phyloP scores from a whole-genome alignment of 2,329 filamentous ascomycete species.

The Chrysoporthe deuterocubensis region DNA sequence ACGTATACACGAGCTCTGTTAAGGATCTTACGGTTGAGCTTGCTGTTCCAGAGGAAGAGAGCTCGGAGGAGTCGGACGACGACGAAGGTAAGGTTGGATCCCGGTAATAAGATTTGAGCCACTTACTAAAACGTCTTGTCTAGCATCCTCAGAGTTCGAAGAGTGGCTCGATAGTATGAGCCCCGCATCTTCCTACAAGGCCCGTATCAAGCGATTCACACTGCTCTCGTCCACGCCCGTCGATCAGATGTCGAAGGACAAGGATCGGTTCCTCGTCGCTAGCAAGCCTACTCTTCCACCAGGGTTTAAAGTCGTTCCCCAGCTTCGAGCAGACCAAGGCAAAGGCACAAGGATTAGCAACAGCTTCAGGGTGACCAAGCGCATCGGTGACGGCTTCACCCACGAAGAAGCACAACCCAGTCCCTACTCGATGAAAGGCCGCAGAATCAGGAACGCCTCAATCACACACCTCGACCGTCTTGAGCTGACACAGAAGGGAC shows the following conservation, averaged over 20 bases:
- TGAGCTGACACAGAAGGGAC: constrained; percentile 31
- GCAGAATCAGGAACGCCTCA: constrained; percentile 9
- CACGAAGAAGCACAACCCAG: constrained; percentile 19
- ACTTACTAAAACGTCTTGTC: not conserved
- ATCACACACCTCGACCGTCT: constrained; percentile 27
- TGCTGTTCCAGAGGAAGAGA: not conserved
- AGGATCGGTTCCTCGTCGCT: constrained; percentile 19
- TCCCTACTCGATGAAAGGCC: constrained; percentile 10
- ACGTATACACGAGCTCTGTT: not conserved
- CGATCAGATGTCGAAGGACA: constrained; percentile 18
- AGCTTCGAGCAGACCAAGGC: constrained; percentile 8
- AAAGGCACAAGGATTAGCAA: not conserved
- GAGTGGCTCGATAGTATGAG: not conserved
- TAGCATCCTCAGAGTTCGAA: not conserved
- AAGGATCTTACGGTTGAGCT: not conserved
- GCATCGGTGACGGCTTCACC: constrained; percentile 23
- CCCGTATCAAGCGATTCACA: not conserved
- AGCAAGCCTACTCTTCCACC: constrained; percentile 12
- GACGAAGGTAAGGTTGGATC: constrained; percentile 6
- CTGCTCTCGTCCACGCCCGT: not conserved
- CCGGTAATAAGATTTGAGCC: not conserved
- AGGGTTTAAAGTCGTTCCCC: constrained; percentile 33
- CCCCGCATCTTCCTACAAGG: not conserved
- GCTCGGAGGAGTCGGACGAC: not conserved
- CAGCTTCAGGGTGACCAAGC: constrained; percentile 8